Evolutionary conservation across 768 basidiomycete genomes (phyloP), one percentile per base, ranked within the genome.

Genomic region (Lentinula lateritia): DNA sequence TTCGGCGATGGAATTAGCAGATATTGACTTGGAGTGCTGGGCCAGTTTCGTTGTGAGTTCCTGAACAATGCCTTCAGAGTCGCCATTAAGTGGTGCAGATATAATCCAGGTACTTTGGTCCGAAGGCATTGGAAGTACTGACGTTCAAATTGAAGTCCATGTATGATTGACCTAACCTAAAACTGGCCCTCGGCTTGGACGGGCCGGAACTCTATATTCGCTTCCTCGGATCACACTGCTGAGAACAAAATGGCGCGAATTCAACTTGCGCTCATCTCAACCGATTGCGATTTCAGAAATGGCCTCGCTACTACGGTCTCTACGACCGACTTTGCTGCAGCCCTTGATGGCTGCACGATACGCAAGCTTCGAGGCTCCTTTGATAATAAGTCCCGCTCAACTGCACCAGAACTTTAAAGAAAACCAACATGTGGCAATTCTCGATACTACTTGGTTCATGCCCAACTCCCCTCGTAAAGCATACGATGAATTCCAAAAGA

Each of bases 71-170:
- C 87, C 86, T 62, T 92, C 90, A 0, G 92, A 81, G 67, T 97
- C 93, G 18, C 92, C 92, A 72, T 93, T 88, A 65, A 87, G 83
- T 12, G 95, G 95, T 2, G 92, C 85, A 46, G 94, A 81, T 63
- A 97, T 80, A 65, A 98, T 77, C 95, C 95, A 98, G 67, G 93
- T 95, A 65, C 91, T 90, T 73, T 95, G 89, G 80, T 97, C 95
- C 71, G 93, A 95, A 61, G 95, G 95, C 95, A 97, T 97, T 34
- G 58, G 34, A 16, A 9, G 32, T 9, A 45, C 9, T 16, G 43
- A 39, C 16, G 42, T 32, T 48, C 42, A 58, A 39, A 52, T 28
- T 28, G 28, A 6, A 10, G 43, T 45, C 43, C 18, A 23, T 8
- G 28, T 50, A 23, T 28, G 32, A 50, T 34, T 13, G 28, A 34